Evolutionary conservation across 805 yeast species (phyloP), one percentile per base, ranked within the genome.

Genomic region (Tetrapisispora pingtungensis): DNA sequence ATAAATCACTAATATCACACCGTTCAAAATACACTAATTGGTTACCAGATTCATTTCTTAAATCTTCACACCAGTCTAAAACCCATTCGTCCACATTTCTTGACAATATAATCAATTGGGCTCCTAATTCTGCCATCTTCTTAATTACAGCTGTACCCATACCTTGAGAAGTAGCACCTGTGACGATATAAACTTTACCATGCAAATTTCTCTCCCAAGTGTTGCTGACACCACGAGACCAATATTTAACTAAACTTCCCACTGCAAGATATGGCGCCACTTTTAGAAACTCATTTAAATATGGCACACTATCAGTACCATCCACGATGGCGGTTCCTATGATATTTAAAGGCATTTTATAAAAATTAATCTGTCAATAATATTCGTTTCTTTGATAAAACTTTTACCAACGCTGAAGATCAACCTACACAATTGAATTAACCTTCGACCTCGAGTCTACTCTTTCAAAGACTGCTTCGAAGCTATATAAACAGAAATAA

Each of bases 121-220:
- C 97, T 3, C 98, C 98, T 41, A 77, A 65, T 0, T 52, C 44
- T 0, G 97, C 97, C 54, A 93, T 60, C 28, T 88, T 88, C 32
- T 72, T 69, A 0, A 77, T 93, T 4, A 84, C 73, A 3, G 77
- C 74, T 0, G 90, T 82, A 0, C 98, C 98, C 48, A 87, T 61
- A 0, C 97, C 97, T 46, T 61, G 65, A 1, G 94, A 74, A 0
- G 97, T 90, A 1, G 95, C 98, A n/a, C 98, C 98, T 0, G 93
- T 83, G 7, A 85, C 71, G 18, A 84, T 68, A 54, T 72, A 83
- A 4, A 89, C 97, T 56, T 80, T 79, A 1, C 97, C 97, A 58
- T 93, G 96, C 59, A 90, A 65, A 51, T 88, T 89, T 47, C 97
- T 72, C 49, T 86, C 95, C 96, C 96, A 90, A 0, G 88, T 84